A percentile compares a stretch with the other conserved stretches of the same genome.
phyloP scores from a whole-genome alignment of 306 rosid genomes.

The Echinosophora koreensis region DNA sequence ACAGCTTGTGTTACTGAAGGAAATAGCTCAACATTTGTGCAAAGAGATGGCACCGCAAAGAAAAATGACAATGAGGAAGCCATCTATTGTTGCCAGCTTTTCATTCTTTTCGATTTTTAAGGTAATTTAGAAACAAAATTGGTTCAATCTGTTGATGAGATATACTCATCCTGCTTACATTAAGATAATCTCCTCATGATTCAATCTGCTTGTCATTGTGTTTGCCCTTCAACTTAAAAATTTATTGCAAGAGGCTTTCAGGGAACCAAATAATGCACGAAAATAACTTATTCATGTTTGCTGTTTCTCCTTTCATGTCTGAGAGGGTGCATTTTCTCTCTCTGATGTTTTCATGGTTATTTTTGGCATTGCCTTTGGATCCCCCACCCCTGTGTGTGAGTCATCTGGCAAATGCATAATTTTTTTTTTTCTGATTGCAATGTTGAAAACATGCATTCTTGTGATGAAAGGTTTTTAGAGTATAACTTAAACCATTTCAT shows the following conservation, averaged over 20 bases:
- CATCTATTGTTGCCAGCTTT: slow-evolving; percentile 52
- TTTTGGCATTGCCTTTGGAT: neutral
- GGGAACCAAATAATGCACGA: slow-evolving; percentile 12
- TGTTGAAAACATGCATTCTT: slow-evolving; percentile 18
- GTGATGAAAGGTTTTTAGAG: slow-evolving; percentile 17
- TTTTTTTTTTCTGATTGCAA: slow-evolving; percentile 31
- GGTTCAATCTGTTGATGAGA: slow-evolving; percentile 20
- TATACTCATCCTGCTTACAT: neutral
- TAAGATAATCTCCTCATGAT: neutral
- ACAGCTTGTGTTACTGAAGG: slow-evolving; percentile 88
- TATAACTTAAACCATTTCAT: slow-evolving; percentile 32
- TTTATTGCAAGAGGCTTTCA: slow-evolving; percentile 28
- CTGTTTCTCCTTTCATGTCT: slow-evolving; percentile 24
- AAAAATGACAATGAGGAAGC: slow-evolving; percentile 60
- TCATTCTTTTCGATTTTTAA: slow-evolving; percentile 68
- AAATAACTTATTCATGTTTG: neutral
- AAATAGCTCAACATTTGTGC: slow-evolving; percentile 93
- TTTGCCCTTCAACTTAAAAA: slow-evolving; percentile 2
- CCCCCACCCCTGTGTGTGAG: neutral
- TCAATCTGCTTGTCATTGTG: slow-evolving; percentile 27
- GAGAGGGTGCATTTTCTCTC: slow-evolving; percentile 14
- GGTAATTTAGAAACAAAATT: slow-evolving; percentile 55
- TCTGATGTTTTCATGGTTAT: neutral
- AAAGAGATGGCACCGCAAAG: slow-evolving; percentile 80
- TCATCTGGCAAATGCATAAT: slow-evolving; percentile 9